Evolutionary conservation across 108 stramenopile genomes (phyloP).

Genomic region (Licmophora abbreviata): DNA sequence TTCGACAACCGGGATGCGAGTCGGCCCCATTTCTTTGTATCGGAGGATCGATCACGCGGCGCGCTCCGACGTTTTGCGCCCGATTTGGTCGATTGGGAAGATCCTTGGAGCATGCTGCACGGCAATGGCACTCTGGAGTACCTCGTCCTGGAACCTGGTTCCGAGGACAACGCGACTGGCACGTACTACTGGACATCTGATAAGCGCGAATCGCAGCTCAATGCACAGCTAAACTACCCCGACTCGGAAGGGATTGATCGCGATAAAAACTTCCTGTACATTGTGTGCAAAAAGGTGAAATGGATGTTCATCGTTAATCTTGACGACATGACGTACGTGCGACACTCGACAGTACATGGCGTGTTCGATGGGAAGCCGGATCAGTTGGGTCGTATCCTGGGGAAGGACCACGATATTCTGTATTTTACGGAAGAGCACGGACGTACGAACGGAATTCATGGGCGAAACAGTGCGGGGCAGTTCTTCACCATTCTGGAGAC

Average conservation of each 20-base stretch:
- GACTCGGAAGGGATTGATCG: slow-evolving; percentile 29
- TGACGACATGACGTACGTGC: slow-evolving; percentile 20
- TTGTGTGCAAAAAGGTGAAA: slow-evolving; percentile 31
- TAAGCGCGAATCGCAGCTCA: slow-evolving; percentile 9
- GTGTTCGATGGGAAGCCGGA: slow-evolving; percentile 34
- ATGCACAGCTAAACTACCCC: slow-evolving; percentile 19
- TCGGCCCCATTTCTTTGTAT: slow-evolving; percentile 32
- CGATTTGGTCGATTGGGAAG: slow-evolving; percentile 15
- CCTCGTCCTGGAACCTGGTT: slow-evolving; percentile 17
- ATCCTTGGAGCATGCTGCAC: slow-evolving; percentile 37
- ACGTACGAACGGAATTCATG: slow-evolving; percentile 8
- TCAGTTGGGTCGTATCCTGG: slow-evolving; percentile 5
- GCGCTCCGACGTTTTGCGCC: slow-evolving; percentile 37
- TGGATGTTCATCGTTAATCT: slow-evolving; percentile 35
- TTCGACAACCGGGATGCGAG: slow-evolving; percentile 12
- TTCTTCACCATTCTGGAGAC: slow-evolving; percentile 14
- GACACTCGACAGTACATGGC: slow-evolving; percentile 24
- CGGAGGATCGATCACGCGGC: slow-evolving; percentile 39
- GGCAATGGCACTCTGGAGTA: slow-evolving; percentile 29
- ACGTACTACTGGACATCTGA: slow-evolving; percentile 30
- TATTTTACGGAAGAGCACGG: slow-evolving; percentile 20
- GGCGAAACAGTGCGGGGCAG: slow-evolving; percentile 1
- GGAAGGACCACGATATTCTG: slow-evolving; percentile 4
- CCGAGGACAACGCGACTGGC: slow-evolving; percentile 11
- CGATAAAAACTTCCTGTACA: slow-evolving; percentile 23